Percentiles rank a stretch among this genome's conserved stretches.
These are phyloP conservation scores for Colletotrichum sp. DNA, from an alignment of 2,329 filamentous ascomycete genomes.

Conservation along the genomic window DNA sequence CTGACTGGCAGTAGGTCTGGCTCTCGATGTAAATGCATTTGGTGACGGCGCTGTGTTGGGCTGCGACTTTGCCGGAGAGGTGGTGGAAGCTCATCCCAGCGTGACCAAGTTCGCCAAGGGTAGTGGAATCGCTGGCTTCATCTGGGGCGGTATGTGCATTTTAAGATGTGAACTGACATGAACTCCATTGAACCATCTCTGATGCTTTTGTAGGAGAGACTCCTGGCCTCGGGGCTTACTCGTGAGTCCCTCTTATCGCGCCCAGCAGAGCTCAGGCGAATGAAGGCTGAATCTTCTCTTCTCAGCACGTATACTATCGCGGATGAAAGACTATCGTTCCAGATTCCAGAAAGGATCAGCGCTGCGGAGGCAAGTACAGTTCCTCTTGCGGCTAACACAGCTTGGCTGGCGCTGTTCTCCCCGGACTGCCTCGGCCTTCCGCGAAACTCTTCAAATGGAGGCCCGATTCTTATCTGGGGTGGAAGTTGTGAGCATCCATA, in stretches of 20 bases:
- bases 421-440: background rate
- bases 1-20: background rate
- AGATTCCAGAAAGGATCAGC: background rate
- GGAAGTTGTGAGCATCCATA: background rate
- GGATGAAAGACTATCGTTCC: background rate
- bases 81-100: background rate
- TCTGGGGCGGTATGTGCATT: background rate
- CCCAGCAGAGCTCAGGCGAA: background rate
- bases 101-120: background rate
- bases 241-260: background rate
- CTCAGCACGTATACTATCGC: background rate
- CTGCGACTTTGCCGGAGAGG: background rate
- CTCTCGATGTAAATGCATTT: background rate
- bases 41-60: background rate
- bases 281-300: background rate
- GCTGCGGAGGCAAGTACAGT: background rate
- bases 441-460: background rate
- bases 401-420: background rate
- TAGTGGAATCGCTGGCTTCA: background rate
- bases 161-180: accelerated
- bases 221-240: background rate
- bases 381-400: background rate
- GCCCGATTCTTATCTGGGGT: background rate
- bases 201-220: background rate
- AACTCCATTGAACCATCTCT: background rate